These are phyloP conservation scores for Phytophthora litchii DNA, from an alignment of 352 stramenopile genomes.

Conservation along the genomic window DNA sequence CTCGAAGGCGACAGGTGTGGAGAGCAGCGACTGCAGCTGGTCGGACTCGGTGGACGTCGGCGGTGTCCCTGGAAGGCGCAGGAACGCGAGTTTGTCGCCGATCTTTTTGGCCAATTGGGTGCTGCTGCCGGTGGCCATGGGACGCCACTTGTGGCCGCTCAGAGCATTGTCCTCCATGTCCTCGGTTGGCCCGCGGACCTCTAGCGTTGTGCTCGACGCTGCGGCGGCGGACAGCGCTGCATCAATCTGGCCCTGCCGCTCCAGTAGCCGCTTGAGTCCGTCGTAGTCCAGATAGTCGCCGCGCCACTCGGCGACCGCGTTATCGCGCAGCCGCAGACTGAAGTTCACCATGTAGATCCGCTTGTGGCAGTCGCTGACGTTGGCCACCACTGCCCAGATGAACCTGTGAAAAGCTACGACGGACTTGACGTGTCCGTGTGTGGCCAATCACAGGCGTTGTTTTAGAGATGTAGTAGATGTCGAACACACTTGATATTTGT, in stretches of 20 bases:
- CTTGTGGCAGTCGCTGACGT: slow-evolving; percentile 8
- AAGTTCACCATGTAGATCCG: slow-evolving; percentile 76
- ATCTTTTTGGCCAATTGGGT: slow-evolving; percentile 21
- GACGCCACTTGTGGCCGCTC: slow-evolving; percentile 35
- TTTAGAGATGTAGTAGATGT: neutral
- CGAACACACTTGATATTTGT: slow-evolving; percentile 5
- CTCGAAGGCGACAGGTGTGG: slow-evolving; percentile 67
- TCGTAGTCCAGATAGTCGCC: slow-evolving; percentile 92
- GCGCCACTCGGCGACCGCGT: slow-evolving; percentile 88
- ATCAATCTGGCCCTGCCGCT: slow-evolving; percentile 59
- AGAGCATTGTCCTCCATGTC: slow-evolving; percentile 37
- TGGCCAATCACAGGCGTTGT: slow-evolving; percentile 4
- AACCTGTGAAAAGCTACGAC: slow-evolving; percentile 12
- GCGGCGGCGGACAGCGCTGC: slow-evolving; percentile 29
- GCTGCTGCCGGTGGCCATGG: slow-evolving; percentile 33
- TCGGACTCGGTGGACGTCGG: slow-evolving; percentile 25
- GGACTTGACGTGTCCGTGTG: slow-evolving; percentile 15
- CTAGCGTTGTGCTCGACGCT: slow-evolving; percentile 21
- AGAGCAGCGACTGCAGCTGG: slow-evolving; percentile 43
- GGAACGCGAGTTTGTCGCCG: slow-evolving; percentile 32
- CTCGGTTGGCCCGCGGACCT: slow-evolving; percentile 15
- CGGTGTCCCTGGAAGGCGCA: slow-evolving; percentile 24
- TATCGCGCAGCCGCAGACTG: slow-evolving; percentile 76
- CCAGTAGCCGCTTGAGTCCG: slow-evolving; percentile 84
- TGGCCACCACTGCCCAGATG: slow-evolving; percentile 10